Evolutionary conservation across 768 basidiomycete species (phyloP).

Genomic region (Ramaria sp.): DNA sequence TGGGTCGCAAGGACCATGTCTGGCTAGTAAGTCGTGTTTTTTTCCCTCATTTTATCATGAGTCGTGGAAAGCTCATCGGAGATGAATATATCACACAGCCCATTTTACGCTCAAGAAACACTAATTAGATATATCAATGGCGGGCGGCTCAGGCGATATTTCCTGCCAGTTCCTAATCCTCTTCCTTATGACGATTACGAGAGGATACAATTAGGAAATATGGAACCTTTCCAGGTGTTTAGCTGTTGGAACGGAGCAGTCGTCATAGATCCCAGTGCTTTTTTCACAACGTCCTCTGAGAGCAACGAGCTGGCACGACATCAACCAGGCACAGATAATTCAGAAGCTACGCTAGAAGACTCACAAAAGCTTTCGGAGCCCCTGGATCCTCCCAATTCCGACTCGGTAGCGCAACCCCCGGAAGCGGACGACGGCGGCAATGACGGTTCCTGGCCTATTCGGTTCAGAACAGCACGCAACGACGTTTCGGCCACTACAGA

Average conservation of each 20-base stretch:
- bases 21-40: background rate
- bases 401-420: too few species aligned
- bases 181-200: constrained; percentile 32
- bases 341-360: background rate
- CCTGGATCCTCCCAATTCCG: too few species aligned
- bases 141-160: background rate
- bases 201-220: constrained; percentile 29
- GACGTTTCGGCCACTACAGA: constrained; percentile 6
- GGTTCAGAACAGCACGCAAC: constrained; percentile 31
- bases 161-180: constrained; percentile 22
- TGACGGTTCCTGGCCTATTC: background rate
- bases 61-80: too few species aligned
- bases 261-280: constrained; percentile 32
- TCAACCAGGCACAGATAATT: background rate
- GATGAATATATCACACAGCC: constrained; percentile 24
- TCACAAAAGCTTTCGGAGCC: background rate
- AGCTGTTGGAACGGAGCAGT: constrained; percentile 40
- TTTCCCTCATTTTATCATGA: background rate
- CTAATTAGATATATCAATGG: constrained; percentile 36
- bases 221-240: constrained; percentile 35
- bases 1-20: constrained; percentile 15
- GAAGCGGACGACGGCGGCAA: background rate
- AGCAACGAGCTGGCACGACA: background rate
- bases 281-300: constrained; percentile 22
- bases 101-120: constrained; percentile 30